These are phyloP conservation scores for Mycena venus DNA, from an alignment of 768 basidiomycete genomes.

Conservation along the genomic window DNA sequence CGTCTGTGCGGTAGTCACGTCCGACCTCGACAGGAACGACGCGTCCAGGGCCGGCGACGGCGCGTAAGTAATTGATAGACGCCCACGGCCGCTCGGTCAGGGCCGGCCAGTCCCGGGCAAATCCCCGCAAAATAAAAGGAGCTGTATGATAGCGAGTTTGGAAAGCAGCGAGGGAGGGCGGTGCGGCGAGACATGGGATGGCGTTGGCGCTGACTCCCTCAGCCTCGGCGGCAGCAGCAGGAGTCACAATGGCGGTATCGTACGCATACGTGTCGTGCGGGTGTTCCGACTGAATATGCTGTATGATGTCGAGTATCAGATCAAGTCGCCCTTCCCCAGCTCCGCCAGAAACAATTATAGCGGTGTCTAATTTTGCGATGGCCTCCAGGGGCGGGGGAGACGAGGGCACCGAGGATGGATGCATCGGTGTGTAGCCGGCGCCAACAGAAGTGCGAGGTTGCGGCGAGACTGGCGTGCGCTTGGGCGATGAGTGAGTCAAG, in stretches of 20 bases:
- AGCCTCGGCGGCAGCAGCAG: too few species aligned
- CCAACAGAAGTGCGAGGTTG: conserved; percentile 61
- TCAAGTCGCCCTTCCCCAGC: conserved; percentile 72
- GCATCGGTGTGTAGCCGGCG: conserved; percentile 84
- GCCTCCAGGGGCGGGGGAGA: conserved; percentile 52
- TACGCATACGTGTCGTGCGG: conserved; percentile 1
- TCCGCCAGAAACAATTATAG: conserved; percentile 88
- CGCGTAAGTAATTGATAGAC: conserved; percentile 75
- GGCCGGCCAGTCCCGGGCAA: conserved; percentile 84
- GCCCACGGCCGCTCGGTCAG: conserved; percentile 77
- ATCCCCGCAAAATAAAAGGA: conserved; percentile 84
- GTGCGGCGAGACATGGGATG: conserved; percentile 56
- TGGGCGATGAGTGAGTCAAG: conserved; percentile 60
- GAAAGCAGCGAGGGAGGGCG: conserved; percentile 74
- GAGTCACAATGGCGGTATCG: conserved; percentile 21
- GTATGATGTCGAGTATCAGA: conserved; percentile 74
- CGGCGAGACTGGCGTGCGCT: conserved; percentile 66
- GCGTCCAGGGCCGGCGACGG: conserved; percentile 82
- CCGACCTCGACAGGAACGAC: conserved; percentile 94
- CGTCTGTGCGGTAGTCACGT: conserved; percentile 79
- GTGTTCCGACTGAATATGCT: conserved; percentile 63
- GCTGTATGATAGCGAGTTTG: conserved; percentile 52
- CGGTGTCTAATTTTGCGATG: conserved; percentile 78
- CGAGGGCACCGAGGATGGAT: conserved; percentile 68
- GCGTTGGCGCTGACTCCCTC: too few species aligned